A percentile compares a stretch with the other conserved stretches of the same genome.
These are phyloP conservation scores for Epichloe sibirici DNA, from an alignment of 2,329 filamentous ascomycete genomes.

Conservation along the genomic window DNA sequence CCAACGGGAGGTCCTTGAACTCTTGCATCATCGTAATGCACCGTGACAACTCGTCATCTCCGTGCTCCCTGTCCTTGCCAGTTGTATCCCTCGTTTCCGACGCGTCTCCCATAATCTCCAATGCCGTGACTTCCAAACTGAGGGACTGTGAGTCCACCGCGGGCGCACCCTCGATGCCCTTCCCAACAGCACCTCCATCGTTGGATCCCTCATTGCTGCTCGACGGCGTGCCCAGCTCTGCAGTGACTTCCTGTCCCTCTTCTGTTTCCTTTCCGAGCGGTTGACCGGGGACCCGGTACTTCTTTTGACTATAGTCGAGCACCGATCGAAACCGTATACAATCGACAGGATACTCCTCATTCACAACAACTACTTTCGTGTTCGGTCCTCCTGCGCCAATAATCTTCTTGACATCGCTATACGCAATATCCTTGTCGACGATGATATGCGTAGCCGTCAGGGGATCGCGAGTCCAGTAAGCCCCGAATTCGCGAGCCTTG, in stretches of 20 bases:
- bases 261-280: conserved; percentile 12
- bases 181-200: conserved; percentile 10
- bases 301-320: conserved; percentile 43
- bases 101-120: conserved; percentile 9
- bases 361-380: conserved; percentile 46
- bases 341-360: conserved; percentile 56
- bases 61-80: neutral
- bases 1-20: conserved; percentile 45
- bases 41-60: conserved; percentile 45
- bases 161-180: conserved; percentile 5
- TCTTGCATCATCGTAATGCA: conserved; percentile 52
- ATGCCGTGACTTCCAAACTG: conserved; percentile 6
- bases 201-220: conserved; percentile 21
- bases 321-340: conserved; percentile 48
- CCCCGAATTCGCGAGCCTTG: conserved; percentile 65
- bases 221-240: conserved; percentile 24
- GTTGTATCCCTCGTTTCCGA: neutral
- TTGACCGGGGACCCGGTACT: conserved; percentile 47
- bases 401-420: conserved; percentile 47
- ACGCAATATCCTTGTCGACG: conserved; percentile 57
- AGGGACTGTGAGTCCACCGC: conserved; percentile 15
- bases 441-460: conserved; percentile 62
- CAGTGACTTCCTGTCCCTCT: neutral
- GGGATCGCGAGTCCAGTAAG: conserved; percentile 52
- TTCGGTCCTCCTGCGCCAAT: conserved; percentile 11